Base-by-base conservation (phyloP, 805 yeast species). In the Saccharomycopsis sp. region DNA sequence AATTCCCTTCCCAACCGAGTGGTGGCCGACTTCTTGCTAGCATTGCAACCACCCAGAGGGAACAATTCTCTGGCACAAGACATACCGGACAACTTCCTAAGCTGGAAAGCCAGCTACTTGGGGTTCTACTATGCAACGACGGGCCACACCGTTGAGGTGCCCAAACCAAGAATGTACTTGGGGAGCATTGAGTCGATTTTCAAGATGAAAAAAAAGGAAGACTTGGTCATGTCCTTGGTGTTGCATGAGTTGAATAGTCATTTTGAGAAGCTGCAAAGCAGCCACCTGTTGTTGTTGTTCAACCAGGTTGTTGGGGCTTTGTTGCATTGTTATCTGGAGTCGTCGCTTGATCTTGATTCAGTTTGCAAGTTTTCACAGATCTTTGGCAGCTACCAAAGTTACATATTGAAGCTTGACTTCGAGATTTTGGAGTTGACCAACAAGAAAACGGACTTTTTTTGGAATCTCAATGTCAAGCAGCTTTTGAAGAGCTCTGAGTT, bases 91-190 rank as follows among this genome's bases (percentile, higher is more conserved):
- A 34, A 22, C 0, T 53, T 61, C 36, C 41, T 48, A 1, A n/a
- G 15, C 15, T 62, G 65, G 66, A 55, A 58, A 29, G 63, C 57
- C 0, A 46, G 50, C n/a, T 51, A 50, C 34, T 42, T 63, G 12
- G 65, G 62, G 1, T 17, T 43, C 3, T 59, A 46, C 30, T 61
- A 60, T 41, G 42, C 50, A 13, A 18, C 20, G 1, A 50, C 54
- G 2, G 66, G 67, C 4, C 34, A 48, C 5, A 27, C 16, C 2
- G 20, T 43, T 15, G 27, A 32, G 10, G 19, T 23, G 16, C 26
- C 36, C 3, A 45, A 15, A 5, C 42, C 48, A 7, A 29, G 36
- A 19, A 41, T 37, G 32, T 21, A 30, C n/a, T 27, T 45, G 10
- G 25, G 17, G 8, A 37, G 29, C 17, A 26, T 45, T n/a, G 36